phyloP scores from a whole-genome alignment of 768 basidiomycete species.

The Termitomyces titanicus region DNA sequence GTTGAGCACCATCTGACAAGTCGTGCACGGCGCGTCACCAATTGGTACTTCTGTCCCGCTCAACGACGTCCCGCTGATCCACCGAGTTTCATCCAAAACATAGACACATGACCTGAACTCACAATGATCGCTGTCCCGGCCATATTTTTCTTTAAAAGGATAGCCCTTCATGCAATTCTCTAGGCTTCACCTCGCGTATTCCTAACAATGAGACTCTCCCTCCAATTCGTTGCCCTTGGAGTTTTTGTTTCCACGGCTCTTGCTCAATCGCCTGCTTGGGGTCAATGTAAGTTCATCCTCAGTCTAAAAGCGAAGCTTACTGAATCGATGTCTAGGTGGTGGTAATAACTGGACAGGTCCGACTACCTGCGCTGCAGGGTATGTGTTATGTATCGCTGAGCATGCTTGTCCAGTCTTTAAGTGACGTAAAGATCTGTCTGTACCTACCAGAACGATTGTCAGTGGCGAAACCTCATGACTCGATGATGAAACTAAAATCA shows the following conservation, averaged over 20 bases:
- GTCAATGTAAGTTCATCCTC: slow-evolving; percentile 13
- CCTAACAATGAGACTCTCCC: not conserved
- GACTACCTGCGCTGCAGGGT: slow-evolving; percentile 40
- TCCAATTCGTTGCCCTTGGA: slow-evolving; percentile 7
- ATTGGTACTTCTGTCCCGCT: not conserved
- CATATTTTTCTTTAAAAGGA: not conserved
- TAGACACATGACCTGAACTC: not conserved
- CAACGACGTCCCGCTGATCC: not conserved
- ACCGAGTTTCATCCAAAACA: not conserved
- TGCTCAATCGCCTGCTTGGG: slow-evolving; percentile 15
- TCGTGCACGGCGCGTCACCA: not conserved
- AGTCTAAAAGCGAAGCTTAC: not conserved
- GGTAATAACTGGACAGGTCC: slow-evolving; percentile 36
- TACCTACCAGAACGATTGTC: slow-evolving; percentile 25
- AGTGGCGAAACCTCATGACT: slow-evolving; percentile 2
- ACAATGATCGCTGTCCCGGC: not conserved
- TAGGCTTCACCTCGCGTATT: not conserved
- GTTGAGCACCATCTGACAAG: not conserved
- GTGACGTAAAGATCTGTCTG: slow-evolving; percentile 17
- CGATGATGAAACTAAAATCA: not conserved
- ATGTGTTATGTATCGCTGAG: not conserved
- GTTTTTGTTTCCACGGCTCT: slow-evolving; percentile 7
- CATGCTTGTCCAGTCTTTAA: not conserved
- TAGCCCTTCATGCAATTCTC: not conserved
- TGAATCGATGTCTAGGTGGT: slow-evolving; percentile 10